Evolutionary conservation across 2,329 filamentous ascomycete genomes (phyloP), one percentile per base, ranked within the genome.

Genomic region (Nemania abortiva): DNA sequence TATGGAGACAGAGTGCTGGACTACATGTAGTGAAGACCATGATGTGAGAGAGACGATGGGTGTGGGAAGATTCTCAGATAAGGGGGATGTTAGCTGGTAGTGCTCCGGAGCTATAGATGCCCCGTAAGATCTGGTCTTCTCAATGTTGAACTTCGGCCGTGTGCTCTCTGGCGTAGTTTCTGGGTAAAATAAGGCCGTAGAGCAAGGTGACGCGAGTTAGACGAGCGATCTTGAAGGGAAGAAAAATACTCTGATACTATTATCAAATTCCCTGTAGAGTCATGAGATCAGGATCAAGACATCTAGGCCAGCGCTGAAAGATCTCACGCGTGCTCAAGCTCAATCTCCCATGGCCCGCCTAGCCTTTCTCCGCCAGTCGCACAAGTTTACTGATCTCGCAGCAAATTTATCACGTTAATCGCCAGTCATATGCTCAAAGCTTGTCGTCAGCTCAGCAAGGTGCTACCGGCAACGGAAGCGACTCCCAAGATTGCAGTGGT

Each of bases 11-110:
- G 65, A 53, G 58, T 11, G 18, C 31, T 1, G 53, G 24, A 4
- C 37, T 67, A 15, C 37, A 62, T 18, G 55, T 56, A 27, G 45
- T 59, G 2, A 54, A 63, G 45, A 55, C 63, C 22, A 52, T 58
- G 24, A 34, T 31, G 7, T 37, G 55, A 10, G 63, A 60, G 29
- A 49, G 52, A n/a, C n/a, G 27, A 34, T 63, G 34, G 37, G 50
- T 4, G 18, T 55, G 7, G 37, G 37, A 4, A 34, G 5, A 27
- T 49, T 13, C 18, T 20, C 18, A 20, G 20, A 53, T 50, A 65
- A 60, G 24, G 39, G 45, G 49, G 39, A 65, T 54, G 27, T 65
- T 34, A 53, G 63, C 15, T 55, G 34, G 49, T 34, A 47, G 1
- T 65, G 56, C 56, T 45, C 49, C 22, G 37, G 55, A 20, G 56